Percentiles rank a stretch among this genome's conserved stretches.
phyloP scores from a whole-genome alignment of 345 rosid genomes.

The Reutealis trisperma region DNA sequence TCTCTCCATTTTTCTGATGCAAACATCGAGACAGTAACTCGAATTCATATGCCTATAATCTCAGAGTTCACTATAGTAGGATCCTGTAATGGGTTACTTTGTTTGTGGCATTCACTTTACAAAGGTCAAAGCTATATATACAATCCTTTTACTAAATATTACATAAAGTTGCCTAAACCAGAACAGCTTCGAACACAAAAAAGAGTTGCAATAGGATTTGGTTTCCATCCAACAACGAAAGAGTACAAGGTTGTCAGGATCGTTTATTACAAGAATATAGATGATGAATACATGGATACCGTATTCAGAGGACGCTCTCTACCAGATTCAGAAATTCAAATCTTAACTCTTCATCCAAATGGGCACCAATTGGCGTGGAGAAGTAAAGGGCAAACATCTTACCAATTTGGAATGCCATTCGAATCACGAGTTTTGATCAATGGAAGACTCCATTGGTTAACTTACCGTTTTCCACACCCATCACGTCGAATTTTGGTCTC shows the following conservation, averaged over 20 bases:
- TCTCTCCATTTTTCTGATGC: conserved; percentile 44
- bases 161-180: conserved; percentile 44
- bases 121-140: conserved; percentile 46
- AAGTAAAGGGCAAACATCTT: conserved; percentile 16
- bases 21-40: conserved; percentile 32
- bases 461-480: background rate
- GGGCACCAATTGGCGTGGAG: conserved; percentile 34
- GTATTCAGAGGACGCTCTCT: conserved; percentile 14
- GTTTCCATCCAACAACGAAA: conserved; percentile 46
- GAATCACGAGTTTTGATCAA: conserved; percentile 23
- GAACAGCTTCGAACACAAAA: conserved; percentile 37
- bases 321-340: conserved; percentile 48
- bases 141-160: conserved; percentile 59
- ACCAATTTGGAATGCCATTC: background rate
- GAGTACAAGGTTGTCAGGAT: conserved; percentile 66
- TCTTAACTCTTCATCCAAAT: conserved; percentile 44
- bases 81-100: conserved; percentile 62
- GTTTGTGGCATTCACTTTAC: conserved; percentile 51
- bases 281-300: background rate
- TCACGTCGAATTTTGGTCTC: conserved; percentile 19
- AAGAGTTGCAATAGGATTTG: conserved; percentile 65
- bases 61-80: conserved; percentile 57
- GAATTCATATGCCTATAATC: conserved; percentile 39
- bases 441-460: conserved; percentile 38
- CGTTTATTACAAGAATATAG: conserved; percentile 41